Percentiles rank a stretch among this genome's conserved stretches.
These are phyloP conservation scores for Thalassiosira livingstoniorum DNA, from an alignment of 352 stramenopile species.

Conservation along the genomic window DNA sequence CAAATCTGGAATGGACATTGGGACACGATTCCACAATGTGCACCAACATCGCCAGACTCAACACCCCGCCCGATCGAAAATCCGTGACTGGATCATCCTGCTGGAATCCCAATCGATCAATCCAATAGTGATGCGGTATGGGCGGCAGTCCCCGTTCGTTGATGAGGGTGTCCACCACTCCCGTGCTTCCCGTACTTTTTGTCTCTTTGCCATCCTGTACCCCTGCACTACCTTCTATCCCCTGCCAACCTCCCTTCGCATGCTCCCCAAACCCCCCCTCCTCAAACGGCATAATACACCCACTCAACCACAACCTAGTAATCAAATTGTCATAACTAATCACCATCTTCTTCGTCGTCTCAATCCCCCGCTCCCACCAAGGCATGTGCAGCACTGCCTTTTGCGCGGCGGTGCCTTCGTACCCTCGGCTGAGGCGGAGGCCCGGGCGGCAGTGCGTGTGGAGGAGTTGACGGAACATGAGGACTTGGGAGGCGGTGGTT, in stretches of 20 bases:
- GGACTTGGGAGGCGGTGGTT: conserved; percentile 79
- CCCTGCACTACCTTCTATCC: conserved; percentile 4
- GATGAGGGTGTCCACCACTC: conserved; percentile 68
- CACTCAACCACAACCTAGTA: conserved; percentile 76
- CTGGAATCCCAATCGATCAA: conserved; percentile 83
- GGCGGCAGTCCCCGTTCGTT: conserved; percentile 72
- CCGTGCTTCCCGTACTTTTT: background rate
- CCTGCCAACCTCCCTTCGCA: background rate
- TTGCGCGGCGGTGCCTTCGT: conserved; percentile 77
- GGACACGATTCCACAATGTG: conserved; percentile 81
- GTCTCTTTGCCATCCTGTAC: background rate
- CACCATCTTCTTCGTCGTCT: conserved; percentile 79
- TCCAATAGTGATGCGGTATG: conserved; percentile 81
- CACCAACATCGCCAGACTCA: conserved; percentile 80
- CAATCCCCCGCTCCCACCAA: conserved; percentile 82
- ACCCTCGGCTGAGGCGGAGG: conserved; percentile 72
- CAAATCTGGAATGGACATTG: conserved; percentile 68
- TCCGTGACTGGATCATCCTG: conserved; percentile 83
- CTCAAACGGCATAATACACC: conserved; percentile 72
- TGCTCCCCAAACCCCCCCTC: conserved; percentile 37
- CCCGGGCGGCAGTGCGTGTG: conserved; percentile 80
- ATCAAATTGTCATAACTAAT: conserved; percentile 86
- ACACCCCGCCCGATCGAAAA: conserved; percentile 83
- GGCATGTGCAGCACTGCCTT: conserved; percentile 82
- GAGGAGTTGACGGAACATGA: conserved; percentile 85